Evolutionary conservation across 2,329 filamentous ascomycete species (phyloP).

Genomic region (Neofusicoccum ribis): DNA sequence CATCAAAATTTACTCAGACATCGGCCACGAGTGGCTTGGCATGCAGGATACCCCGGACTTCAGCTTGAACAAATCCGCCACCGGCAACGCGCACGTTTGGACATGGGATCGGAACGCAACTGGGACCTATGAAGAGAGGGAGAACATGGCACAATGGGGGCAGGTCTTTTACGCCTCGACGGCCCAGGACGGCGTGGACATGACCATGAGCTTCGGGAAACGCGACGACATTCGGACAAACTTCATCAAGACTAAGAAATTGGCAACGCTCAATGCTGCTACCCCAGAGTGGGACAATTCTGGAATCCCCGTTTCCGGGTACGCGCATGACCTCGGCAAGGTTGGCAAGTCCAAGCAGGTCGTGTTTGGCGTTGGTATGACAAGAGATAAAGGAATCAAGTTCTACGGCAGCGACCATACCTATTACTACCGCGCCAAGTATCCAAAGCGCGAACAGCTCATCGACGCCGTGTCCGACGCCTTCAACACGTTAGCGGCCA

Average conservation of each 20-base stretch:
- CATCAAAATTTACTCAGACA: slow-evolving; percentile 46
- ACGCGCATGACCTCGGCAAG: slow-evolving; percentile 40
- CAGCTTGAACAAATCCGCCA: slow-evolving; percentile 25
- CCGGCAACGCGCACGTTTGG: slow-evolving; percentile 32
- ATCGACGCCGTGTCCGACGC: slow-evolving; percentile 41
- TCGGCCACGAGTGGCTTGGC: slow-evolving; percentile 48
- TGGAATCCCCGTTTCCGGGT: slow-evolving; percentile 26
- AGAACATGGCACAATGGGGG: slow-evolving; percentile 48
- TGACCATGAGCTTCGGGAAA: slow-evolving; percentile 16
- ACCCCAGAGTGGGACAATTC: slow-evolving; percentile 17
- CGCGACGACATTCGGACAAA: slow-evolving; percentile 1
- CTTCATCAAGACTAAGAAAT: slow-evolving; percentile 6
- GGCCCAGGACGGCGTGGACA: not conserved
- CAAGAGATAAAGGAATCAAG: slow-evolving; percentile 41
- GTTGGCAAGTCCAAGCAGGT: slow-evolving; percentile 33
- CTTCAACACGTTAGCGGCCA: slow-evolving; percentile 40
- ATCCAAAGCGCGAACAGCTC: slow-evolving; percentile 27
- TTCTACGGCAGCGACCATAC: slow-evolving; percentile 44
- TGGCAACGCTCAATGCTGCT: slow-evolving; percentile 31
- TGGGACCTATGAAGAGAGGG: slow-evolving; percentile 33
- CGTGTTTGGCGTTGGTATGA: slow-evolving; percentile 45
- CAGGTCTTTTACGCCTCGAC: slow-evolving; percentile 41
- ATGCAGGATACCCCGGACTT: slow-evolving; percentile 25
- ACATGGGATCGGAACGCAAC: slow-evolving; percentile 34
- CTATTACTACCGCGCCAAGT: slow-evolving; percentile 41